A percentile compares a stretch with the other conserved stretches of the same genome.
Evolutionary conservation across 2,329 filamentous ascomycete genomes (phyloP).

Genomic region (Aspergillus amoenus): DNA sequence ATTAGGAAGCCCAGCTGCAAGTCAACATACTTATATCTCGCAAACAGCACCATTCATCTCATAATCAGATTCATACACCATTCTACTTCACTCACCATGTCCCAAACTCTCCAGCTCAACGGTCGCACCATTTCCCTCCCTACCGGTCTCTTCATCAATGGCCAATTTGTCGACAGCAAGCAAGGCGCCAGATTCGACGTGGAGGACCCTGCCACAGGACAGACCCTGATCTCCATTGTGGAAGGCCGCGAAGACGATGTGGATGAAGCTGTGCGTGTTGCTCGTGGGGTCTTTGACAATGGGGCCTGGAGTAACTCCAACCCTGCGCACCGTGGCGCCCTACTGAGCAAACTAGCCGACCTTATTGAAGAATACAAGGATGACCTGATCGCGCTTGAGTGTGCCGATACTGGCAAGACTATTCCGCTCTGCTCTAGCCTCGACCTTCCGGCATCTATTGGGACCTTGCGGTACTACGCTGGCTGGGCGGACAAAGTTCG

Average conservation of each 20-base stretch:
- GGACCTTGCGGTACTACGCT: constrained; percentile 74
- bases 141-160: neutral
- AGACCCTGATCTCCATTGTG: constrained; percentile 27
- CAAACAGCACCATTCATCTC: neutral
- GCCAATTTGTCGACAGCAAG: neutral
- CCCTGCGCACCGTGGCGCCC: constrained; percentile 23
- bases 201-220: neutral
- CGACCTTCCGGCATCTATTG: constrained; percentile 65
- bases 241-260: constrained; percentile 34
- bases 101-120: neutral
- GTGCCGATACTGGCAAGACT: constrained; percentile 32
- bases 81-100: neutral
- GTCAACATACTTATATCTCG: neutral
- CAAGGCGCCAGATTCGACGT: neutral
- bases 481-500: constrained; percentile 85
- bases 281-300: constrained; percentile 27
- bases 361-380: constrained; percentile 26
- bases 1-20: neutral
- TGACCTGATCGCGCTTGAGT: constrained; percentile 27
- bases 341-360: constrained; percentile 26
- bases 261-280: constrained; percentile 31
- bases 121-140: neutral
- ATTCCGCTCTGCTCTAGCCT: constrained; percentile 16
- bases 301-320: constrained; percentile 24
- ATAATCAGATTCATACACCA: too few relatives aligned